These are phyloP conservation scores for Gynandropsis gynandra DNA, from an alignment of 345 rosid genomes.

Conservation along the genomic window DNA sequence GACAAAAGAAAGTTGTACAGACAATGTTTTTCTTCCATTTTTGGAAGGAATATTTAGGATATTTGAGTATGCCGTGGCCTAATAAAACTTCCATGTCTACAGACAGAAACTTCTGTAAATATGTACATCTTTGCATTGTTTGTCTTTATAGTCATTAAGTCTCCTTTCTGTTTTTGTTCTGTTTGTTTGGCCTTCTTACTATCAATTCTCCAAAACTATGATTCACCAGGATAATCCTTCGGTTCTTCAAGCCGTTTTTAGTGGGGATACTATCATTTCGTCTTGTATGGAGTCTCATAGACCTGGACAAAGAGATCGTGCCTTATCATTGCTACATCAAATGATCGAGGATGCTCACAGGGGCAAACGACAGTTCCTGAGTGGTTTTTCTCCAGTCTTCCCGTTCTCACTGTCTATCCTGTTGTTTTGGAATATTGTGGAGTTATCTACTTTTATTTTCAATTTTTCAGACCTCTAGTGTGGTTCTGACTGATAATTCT, in stretches of 20 bases:
- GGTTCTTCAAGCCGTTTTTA: slow-evolving; percentile 55
- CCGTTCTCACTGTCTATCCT: slow-evolving; percentile 4
- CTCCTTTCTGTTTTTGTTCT: slow-evolving; percentile 8
- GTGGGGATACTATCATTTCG: slow-evolving; percentile 52
- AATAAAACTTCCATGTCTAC: no score
- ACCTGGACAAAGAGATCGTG: slow-evolving; percentile 82
- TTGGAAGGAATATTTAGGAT: no score
- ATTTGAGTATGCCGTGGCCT: no score
- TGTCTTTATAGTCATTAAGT: neutral
- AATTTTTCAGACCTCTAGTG: slow-evolving; percentile 7
- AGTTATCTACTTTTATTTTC: slow-evolving; percentile 18
- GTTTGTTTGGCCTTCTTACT: neutral
- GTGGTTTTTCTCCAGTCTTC: slow-evolving; percentile 41
- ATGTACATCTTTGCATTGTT: no score
- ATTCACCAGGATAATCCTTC: slow-evolving; percentile 58
- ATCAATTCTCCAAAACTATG: neutral
- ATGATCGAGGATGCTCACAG: slow-evolving; percentile 97
- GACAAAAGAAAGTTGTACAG: no score
- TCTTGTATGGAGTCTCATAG: slow-evolving; percentile 61
- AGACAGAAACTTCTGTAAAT: no score
- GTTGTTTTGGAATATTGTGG: slow-evolving; percentile 12
- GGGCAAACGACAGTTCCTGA: slow-evolving; percentile 95
- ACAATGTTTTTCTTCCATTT: no score
- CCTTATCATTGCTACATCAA: slow-evolving; percentile 83
- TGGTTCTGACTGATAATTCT: slow-evolving; percentile 23